A percentile compares a stretch with the other conserved stretches of the same genome.
Conservation (phyloP, 352 stramenopile species). For the Phytophthora multivora region DNA sequence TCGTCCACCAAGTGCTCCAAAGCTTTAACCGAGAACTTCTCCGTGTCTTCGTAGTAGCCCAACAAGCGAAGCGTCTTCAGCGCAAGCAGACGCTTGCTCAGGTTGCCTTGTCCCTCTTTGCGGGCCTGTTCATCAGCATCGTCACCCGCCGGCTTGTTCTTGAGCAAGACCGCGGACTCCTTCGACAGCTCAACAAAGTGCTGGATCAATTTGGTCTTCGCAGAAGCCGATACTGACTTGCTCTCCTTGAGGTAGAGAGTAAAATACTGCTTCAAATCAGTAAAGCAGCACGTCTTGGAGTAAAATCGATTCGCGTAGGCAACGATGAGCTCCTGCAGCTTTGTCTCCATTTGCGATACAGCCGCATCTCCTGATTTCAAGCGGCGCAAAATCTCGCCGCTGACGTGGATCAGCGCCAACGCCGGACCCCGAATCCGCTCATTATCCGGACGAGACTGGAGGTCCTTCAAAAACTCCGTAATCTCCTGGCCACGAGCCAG, state of each 20-base stretch:
- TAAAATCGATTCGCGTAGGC: conserved; percentile 73
- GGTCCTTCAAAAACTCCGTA: conserved; percentile 42
- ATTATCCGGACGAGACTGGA: conserved; percentile 56
- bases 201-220: conserved; percentile 44
- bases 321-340: conserved; percentile 54
- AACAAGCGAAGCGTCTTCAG: conserved; percentile 81
- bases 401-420: conserved; percentile 69
- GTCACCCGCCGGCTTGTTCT: conserved; percentile 21
- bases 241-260: conserved; percentile 45
- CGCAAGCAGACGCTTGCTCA: conserved; percentile 64
- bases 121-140: conserved; percentile 32
- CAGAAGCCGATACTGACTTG: conserved; percentile 33
- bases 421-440: conserved; percentile 65
- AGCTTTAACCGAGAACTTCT: conserved; percentile 29
- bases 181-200: conserved; percentile 44
- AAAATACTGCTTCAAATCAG: conserved; percentile 84
- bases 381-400: conserved; percentile 48
- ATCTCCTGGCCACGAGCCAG: conserved; percentile 37
- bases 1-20: conserved; percentile 48
- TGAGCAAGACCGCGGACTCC: conserved; percentile 22
- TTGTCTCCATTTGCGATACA: conserved; percentile 41
- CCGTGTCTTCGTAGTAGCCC: conserved; percentile 41
- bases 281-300: conserved; percentile 87
- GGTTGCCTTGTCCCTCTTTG: conserved; percentile 49
- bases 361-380: conserved; percentile 30